Base-by-base conservation (phyloP, 2,329 filamentous ascomycete species). In the Dothiorella sarmentorum region DNA sequence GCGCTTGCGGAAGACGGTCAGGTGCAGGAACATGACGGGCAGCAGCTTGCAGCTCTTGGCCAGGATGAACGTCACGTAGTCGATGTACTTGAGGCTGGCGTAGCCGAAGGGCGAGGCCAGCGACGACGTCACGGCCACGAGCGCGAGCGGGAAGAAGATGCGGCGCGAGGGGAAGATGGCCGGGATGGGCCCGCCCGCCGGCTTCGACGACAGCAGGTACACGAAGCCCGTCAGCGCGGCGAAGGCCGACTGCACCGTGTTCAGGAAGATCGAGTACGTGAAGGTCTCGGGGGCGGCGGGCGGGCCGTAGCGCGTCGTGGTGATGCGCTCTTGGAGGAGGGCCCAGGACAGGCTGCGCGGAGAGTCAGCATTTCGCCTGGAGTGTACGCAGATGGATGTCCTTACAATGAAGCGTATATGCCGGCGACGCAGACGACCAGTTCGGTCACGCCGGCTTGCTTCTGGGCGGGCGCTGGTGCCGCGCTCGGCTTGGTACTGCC, bases 11-110 rank as follows among this genome's bases (percentile, higher is more conserved):
- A 97, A 99, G 45, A 99, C 76, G 43, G 91, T 93, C 69, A 97
- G 85, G 78, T 99, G 93, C 38, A 99, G 82, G 68, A 94, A 87
- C 94, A 99, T 97, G 69, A 99, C 94, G 2, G 94, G 94, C n/a
- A 99, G 85, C 18, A 99, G 83, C 79, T 99, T 99, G 87, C 94
- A 99, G 67, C 88, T 92, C 77, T 99, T 97, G 66, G 94, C 93
- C 40, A 99, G 88, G 66, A 97, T 90, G 76, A 96, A 97, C 27
- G 94, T 97, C 69, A 97, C 90, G 76, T 97, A 97, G 82, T 97
- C 94, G 75, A 97, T 91, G 73, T 97, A 91, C 35, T 88, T 86
- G 52, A 97, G 85, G 60, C 86, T 89, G 51, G 94, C 92, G 76
- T 97, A 97, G 66, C 93, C 94, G 69, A 97, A 97, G 2, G 93